phyloP scores from a whole-genome alignment of 2,329 filamentous ascomycete genomes.

The Exophiala aquamarina region DNA sequence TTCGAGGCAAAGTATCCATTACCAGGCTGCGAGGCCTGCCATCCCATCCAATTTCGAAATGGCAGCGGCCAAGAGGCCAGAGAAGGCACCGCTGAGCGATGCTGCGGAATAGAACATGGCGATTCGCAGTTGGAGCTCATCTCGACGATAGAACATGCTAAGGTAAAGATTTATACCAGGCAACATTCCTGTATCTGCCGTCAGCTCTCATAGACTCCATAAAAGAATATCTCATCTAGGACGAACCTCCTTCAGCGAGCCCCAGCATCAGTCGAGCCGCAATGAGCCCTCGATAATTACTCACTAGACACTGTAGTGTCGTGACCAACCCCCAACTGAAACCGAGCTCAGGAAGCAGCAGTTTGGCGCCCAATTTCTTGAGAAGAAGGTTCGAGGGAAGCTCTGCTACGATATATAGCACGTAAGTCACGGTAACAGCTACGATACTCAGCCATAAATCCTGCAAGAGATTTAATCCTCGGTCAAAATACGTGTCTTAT shows the following conservation, averaged over 20 bases:
- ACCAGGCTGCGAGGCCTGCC: conserved; percentile 30
- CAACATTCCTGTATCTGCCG: too few relatives aligned
- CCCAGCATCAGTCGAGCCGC: conserved; percentile 49
- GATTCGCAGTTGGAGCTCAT: conserved; percentile 73
- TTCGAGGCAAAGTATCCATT: conserved; percentile 11
- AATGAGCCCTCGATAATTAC: conserved; percentile 45
- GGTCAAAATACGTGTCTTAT: conserved; percentile 1
- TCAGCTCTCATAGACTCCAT: too few relatives aligned
- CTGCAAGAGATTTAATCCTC: too few relatives aligned
- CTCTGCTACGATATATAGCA: conserved; percentile 49
- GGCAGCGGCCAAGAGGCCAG: conserved; percentile 76
- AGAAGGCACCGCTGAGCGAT: conserved; percentile 78
- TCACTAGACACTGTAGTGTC: conserved; percentile 5
- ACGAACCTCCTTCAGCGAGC: conserved; percentile 39
- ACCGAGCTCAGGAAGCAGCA: conserved; percentile 46
- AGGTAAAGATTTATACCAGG: conserved; percentile 69
- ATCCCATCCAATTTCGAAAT: conserved; percentile 74
- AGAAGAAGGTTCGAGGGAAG: conserved; percentile 44
- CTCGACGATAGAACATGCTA: conserved; percentile 63
- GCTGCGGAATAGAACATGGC: conserved; percentile 83
- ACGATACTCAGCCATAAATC: too few relatives aligned
- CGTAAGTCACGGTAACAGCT: conserved; percentile 68
- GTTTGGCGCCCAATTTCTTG: conserved; percentile 48
- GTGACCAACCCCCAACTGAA: conserved; percentile 20
- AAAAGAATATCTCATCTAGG: too few relatives aligned